phyloP scores from a whole-genome alignment of 1,284 basidiomycete genomes.

The Apiotrichum siamense region DNA sequence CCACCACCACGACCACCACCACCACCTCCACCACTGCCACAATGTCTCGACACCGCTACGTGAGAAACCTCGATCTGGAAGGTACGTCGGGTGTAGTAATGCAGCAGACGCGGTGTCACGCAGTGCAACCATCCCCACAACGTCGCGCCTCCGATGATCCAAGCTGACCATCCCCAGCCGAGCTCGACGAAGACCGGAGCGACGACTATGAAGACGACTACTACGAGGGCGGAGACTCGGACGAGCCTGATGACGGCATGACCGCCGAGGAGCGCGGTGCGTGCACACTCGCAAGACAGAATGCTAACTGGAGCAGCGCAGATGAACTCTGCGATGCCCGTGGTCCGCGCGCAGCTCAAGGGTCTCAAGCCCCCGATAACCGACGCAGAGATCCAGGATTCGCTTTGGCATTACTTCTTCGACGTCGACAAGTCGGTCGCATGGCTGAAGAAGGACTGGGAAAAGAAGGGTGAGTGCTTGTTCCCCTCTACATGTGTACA shows the following conservation, averaged over 20 bases:
- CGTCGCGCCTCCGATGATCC: neutral
- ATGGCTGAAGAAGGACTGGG: conserved; percentile 56
- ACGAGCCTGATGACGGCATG: conserved; percentile 43
- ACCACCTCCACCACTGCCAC: neutral
- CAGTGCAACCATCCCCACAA: no score
- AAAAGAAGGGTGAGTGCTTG: conserved; percentile 70
- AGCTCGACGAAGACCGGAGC: conserved; percentile 31
- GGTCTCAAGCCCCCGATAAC: conserved; percentile 63
- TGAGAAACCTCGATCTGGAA: conserved; percentile 80
- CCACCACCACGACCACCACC: neutral
- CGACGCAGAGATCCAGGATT: conserved; percentile 69
- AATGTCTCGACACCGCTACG: conserved; percentile 78
- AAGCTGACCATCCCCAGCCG: conserved; percentile 1
- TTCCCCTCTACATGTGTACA: neutral
- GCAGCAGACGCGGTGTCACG: neutral
- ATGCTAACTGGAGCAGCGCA: conserved; percentile 53
- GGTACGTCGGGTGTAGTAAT: conserved; percentile 51
- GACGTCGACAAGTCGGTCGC: conserved; percentile 70
- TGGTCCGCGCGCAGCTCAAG: conserved; percentile 63
- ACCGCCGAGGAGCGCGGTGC: conserved; percentile 27
- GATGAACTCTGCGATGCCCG: conserved; percentile 63
- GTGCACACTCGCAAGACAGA: conserved; percentile 51
- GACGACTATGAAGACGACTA: conserved; percentile 29
- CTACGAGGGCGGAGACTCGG: conserved; percentile 40
- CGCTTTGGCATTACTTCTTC: conserved; percentile 85